phyloP scores from a whole-genome alignment of 148 eudicot species.

The Camellia japonica region DNA sequence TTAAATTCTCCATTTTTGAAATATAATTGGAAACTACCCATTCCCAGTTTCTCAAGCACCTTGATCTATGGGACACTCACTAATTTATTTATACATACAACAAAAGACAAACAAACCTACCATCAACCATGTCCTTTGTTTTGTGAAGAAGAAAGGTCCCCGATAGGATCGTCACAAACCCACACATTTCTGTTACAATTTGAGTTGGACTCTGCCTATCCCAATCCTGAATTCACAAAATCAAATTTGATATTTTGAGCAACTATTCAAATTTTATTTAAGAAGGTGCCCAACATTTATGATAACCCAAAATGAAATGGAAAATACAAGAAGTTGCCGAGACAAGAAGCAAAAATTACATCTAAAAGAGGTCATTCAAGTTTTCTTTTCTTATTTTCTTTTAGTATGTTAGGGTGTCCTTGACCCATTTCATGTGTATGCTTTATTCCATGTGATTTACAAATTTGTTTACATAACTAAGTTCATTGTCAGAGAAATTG shows the following conservation, averaged over 20 bases:
- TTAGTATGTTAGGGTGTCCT: too few relatives aligned
- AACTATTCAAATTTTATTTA: neutral
- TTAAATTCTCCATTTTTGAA: neutral
- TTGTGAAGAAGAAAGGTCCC: slow-evolving; percentile 93
- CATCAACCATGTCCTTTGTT: slow-evolving; percentile 77
- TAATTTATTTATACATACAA: neutral
- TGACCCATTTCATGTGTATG: too few relatives aligned
- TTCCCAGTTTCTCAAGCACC: neutral
- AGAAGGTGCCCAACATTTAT: neutral
- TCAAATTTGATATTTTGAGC: slow-evolving; percentile 2
- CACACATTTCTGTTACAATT: slow-evolving; percentile 87
- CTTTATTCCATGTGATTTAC: neutral
- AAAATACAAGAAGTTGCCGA: neutral
- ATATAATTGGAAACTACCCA: neutral
- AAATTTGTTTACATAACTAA: neutral
- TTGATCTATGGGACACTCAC: neutral
- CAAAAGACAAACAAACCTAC: slow-evolving; percentile 24
- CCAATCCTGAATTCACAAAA: slow-evolving; percentile 61
- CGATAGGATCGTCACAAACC: slow-evolving; percentile 78
- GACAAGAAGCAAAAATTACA: neutral
- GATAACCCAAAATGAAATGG: neutral
- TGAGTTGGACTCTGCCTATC: slow-evolving; percentile 76
- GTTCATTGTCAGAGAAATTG: neutral
- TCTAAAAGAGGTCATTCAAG: neutral
- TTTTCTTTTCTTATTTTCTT: too few relatives aligned